Evolutionary conservation across 2,329 filamentous ascomycete genomes (phyloP).

Genomic region (Aspergillus quadricinctus): DNA sequence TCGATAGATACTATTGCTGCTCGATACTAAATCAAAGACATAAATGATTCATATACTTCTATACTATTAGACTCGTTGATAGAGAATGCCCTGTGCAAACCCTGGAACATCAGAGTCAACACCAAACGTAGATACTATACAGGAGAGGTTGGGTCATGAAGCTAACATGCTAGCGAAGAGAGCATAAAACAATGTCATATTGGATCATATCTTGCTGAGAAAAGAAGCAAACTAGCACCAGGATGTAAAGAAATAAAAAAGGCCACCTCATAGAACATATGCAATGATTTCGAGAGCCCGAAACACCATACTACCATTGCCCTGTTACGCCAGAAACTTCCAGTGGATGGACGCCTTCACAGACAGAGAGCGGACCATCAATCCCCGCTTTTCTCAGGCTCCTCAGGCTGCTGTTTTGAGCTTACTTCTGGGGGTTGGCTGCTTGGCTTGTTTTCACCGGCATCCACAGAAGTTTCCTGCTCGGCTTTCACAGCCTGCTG

Average conservation of each 20-base stretch:
- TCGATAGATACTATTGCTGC: too few relatives aligned
- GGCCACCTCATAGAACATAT: slow-evolving; percentile 12
- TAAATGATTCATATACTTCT: too few relatives aligned
- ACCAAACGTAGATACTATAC: too few relatives aligned
- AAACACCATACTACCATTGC: slow-evolving; percentile 35
- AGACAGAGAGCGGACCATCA: slow-evolving; percentile 17
- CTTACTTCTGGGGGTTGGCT: slow-evolving; percentile 14
- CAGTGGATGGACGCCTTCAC: slow-evolving; percentile 22
- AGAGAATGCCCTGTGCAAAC: too few relatives aligned
- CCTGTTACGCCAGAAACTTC: slow-evolving; percentile 32
- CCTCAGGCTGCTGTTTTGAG: slow-evolving; percentile 25
- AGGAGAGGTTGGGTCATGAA: background rate
- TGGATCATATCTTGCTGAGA: background rate
- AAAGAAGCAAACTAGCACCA: background rate
- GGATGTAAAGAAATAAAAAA: slow-evolving; percentile 3
- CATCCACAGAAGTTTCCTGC: slow-evolving; percentile 7
- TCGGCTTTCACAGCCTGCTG: slow-evolving; percentile 10
- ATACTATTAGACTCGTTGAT: too few relatives aligned
- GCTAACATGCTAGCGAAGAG: background rate
- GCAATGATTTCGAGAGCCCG: slow-evolving; percentile 16
- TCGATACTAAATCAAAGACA: too few relatives aligned
- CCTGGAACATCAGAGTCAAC: too few relatives aligned
- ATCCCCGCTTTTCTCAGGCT: slow-evolving; percentile 29
- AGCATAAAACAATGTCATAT: background rate
- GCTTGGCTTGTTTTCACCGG: slow-evolving; percentile 14